Base-by-base conservation (phyloP, 495 filamentous ascomycete genomes). In the Aspergillus affinis region DNA sequence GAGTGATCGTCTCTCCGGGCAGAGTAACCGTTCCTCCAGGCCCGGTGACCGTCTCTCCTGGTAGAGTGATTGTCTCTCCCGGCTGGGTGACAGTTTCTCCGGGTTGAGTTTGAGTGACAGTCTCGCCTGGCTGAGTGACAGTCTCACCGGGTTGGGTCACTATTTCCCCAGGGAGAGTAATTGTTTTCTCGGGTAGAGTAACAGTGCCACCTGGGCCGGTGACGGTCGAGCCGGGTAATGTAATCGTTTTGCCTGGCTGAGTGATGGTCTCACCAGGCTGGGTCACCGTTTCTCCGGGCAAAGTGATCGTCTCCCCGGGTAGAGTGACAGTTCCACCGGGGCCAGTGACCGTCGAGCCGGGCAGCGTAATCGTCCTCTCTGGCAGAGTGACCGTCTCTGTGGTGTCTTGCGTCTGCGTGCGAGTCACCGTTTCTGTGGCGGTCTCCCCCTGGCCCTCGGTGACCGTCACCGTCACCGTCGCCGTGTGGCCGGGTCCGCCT, bases 171-270 rank as follows among this genome's bases (percentile, higher is more conserved):
- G 29, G 29, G 1, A n/a, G 18, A 0, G 58, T 69, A 18, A 58
- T 51, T 2, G 62, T 69, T 9, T 26, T 8, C 17, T 3, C 51
- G 0, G 51, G 21, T 23, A 18, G n/a, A 2, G 51, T 53, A 17
- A 15, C 10, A 1, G 71, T 70, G 19, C 61, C 36, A 13, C 67
- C 66, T 36, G 75, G 62, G 20, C 65, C 44, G 7, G 70, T 73
- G 26, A 69, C 55, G 3, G 72, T 71, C 12, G 3, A 4, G 9
- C 36, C 36, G 36, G 36, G 36, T 2, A 51, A 48, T 15, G 58
- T 60, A 15, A 41, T 29, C 17, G 55, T 59, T 6, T 27, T 20
- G 19, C 59, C 60, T 41, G 58, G 10, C 47, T 51, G 19, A 2
- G 57, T 59, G 6, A 62, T 10, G 6, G 46, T n/a, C 12, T n/a